A percentile compares a stretch with the other conserved stretches of the same genome.
Conservation (phyloP, 139 green algal genomes). For the Deuterostichococcus epilithicus region DNA sequence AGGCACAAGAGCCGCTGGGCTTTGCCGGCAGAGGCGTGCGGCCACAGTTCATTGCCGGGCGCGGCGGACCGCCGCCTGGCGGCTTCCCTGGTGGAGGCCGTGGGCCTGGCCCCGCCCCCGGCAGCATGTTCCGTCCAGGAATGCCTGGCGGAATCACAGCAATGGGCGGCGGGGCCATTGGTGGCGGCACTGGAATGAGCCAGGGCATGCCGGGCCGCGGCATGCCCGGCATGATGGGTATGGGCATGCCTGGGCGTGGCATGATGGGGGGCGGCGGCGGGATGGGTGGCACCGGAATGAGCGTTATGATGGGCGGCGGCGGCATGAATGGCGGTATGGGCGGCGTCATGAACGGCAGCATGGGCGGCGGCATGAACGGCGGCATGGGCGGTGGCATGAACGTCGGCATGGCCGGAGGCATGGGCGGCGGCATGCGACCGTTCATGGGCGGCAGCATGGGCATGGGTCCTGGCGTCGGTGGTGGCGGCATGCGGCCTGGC, state of each 20-base stretch:
- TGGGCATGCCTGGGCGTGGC: background rate
- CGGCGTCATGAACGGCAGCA: too few relatives aligned
- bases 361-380: background rate
- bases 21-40: background rate
- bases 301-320: background rate
- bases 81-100: background rate
- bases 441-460: constrained; percentile 7
- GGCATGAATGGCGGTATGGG: constrained; percentile 13
- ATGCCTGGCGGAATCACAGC: constrained; percentile 1
- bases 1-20: too few relatives aligned
- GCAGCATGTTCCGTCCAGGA: background rate
- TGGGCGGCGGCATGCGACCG: constrained; percentile 1
- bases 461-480: constrained; percentile 11
- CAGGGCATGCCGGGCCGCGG: background rate
- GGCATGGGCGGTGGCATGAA: constrained; percentile 7
- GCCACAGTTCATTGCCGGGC: background rate
- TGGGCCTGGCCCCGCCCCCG: background rate
- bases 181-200: background rate
- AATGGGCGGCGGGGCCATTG: constrained; percentile 1
- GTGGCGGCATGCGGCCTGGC: constrained; percentile 8
- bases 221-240: constrained; percentile 10
- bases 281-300: background rate
- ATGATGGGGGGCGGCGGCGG: background rate
- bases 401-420: background rate
- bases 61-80: background rate